Evolutionary conservation across 441 rosid genomes (phyloP), one percentile per base, ranked within the genome.

Genomic region (Breynia disticha): DNA sequence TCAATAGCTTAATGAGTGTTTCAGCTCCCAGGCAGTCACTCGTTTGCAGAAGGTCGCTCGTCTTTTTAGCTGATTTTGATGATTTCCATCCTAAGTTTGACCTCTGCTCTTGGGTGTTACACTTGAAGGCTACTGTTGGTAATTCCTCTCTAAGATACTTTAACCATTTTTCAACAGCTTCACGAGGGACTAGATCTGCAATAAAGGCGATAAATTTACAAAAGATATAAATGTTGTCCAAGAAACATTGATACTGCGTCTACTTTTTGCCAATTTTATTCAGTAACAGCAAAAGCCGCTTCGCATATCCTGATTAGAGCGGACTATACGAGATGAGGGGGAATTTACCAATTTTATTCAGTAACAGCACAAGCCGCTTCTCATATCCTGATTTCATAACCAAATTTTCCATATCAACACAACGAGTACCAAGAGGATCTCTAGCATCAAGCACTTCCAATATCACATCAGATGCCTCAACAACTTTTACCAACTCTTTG

Each of bases 21-120:
- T 86, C 95, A 24, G 97, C 97, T 59, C 97, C 97, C 61, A 93
- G 95, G 71, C 99, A 93, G 61, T 89, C 97, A 67, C 97, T 93
- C 6, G 95, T 88, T 70, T 89, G 97, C 72, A 81, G 70, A 47
- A 76, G 17, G 59, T 64, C 80, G 72, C 82, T 89, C 13, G 93
- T 73, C 67, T 80, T 93, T 28, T 28, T 28, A 22, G 80, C 73
- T 44, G 77, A 62, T 72, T 80, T 89, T 0, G 79, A 71, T 55
- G 90, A 81, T 65, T 84, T 93, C 93, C 97, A 84, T 10, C 96
- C 95, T 56, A 93, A 72, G 66, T 89, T 89, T 57, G 96, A 72
- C 61, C 84, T 74, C 72, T 84, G 97, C 81, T 86, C 95, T 57
- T 93, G 97, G 22, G 96, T 89, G 61, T 84, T 89, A 67, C 99